Evolutionary conservation across 352 stramenopile species (phyloP).

Genomic region (Phytopythium oedochilum): DNA sequence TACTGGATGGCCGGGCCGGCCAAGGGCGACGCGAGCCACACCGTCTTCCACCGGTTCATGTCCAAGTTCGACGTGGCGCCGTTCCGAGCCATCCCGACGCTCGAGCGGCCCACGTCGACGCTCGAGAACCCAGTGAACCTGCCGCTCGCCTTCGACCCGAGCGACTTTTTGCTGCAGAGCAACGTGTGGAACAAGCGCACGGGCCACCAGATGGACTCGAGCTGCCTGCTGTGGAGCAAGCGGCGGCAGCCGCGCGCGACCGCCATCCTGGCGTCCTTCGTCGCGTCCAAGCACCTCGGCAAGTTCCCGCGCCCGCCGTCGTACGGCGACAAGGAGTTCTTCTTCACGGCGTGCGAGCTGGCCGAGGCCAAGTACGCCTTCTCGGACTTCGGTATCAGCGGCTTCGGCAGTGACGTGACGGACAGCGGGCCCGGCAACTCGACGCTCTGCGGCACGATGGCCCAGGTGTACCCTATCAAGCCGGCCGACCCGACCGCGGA

Average conservation of each 20-base stretch:
- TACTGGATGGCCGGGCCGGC: conserved; percentile 18
- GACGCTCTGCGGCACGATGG: conserved; percentile 35
- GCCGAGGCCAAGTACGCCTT: conserved; percentile 44
- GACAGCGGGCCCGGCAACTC: conserved; percentile 2
- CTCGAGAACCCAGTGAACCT: too few relatives aligned
- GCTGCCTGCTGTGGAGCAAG: conserved; percentile 42
- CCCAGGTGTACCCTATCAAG: too few relatives aligned
- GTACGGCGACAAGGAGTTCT: conserved; percentile 56
- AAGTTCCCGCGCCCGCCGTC: conserved; percentile 10
- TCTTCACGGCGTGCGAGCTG: conserved; percentile 43
- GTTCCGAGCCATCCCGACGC: too few relatives aligned
- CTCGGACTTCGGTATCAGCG: conserved; percentile 26
- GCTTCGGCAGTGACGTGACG: conserved; percentile 21
- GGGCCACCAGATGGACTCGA: conserved; percentile 51
- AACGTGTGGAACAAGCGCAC: conserved; percentile 30
- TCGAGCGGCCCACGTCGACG: too few relatives aligned
- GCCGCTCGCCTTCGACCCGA: conserved; percentile 12
- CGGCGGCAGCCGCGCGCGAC: conserved; percentile 30
- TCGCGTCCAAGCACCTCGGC: conserved; percentile 22
- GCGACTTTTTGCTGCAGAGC: conserved; percentile 21
- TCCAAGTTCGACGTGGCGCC: conserved; percentile 33
- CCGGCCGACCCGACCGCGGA: too few relatives aligned
- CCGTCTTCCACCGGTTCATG: conserved; percentile 44
- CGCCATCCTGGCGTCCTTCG: conserved; percentile 34
- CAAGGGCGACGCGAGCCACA: conserved; percentile 5